Evolutionary conservation across 768 basidiomycete species (phyloP).

Genomic region (Tylopilus balloui): DNA sequence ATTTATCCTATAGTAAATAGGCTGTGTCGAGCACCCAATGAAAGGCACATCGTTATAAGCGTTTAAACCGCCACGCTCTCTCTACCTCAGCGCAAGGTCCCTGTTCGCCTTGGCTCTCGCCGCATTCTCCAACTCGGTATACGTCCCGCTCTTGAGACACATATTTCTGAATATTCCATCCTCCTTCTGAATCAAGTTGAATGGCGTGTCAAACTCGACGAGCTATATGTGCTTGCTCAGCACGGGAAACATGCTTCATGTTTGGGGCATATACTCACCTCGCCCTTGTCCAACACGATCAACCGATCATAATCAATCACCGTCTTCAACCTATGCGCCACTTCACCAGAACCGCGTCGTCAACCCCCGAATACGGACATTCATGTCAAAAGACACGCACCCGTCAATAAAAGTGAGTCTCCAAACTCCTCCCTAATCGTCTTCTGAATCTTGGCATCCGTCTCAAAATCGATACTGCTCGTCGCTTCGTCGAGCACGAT

Average conservation of each 20-base stretch:
- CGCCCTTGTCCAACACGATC: conserved; percentile 61
- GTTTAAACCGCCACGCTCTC: too few species aligned
- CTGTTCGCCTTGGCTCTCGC: conserved; percentile 43
- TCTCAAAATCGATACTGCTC: conserved; percentile 81
- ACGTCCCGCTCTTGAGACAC: conserved; percentile 69
- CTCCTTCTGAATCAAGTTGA: conserved; percentile 58
- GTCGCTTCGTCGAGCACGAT: conserved; percentile 83
- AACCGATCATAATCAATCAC: conserved; percentile 80
- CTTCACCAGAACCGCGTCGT: conserved; percentile 11
- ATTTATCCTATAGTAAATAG: too few species aligned
- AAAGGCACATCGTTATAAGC: too few species aligned
- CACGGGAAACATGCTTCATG: neutral
- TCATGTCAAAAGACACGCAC: conserved; percentile 35
- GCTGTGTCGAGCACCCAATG: too few species aligned
- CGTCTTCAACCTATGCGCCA: conserved; percentile 72
- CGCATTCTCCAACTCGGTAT: conserved; percentile 51
- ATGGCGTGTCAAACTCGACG: conserved; percentile 69
- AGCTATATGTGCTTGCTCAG: conserved; percentile 29
- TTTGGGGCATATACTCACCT: conserved; percentile 15
- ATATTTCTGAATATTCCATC: conserved; percentile 64
- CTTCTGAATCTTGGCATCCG: conserved; percentile 85
- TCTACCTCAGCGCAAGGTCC: neutral
- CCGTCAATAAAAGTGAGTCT: conserved; percentile 66
- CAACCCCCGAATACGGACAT: neutral
- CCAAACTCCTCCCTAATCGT: conserved; percentile 85